These are phyloP conservation scores for Lenwebbia sp. DNA, from an alignment of 345 rosid species.

Conservation along the genomic window DNA sequence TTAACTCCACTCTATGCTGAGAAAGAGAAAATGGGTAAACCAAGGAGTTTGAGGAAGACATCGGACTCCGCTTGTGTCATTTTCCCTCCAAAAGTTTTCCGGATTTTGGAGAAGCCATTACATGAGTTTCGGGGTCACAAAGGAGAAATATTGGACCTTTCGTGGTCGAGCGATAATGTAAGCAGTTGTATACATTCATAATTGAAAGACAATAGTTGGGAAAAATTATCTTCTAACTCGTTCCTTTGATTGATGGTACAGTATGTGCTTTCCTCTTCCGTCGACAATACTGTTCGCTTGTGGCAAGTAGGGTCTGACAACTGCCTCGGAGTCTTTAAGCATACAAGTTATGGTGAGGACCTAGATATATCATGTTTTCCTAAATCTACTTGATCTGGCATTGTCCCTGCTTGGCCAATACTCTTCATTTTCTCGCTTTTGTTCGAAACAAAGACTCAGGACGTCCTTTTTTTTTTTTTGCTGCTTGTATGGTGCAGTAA, in stretches of 20 bases:
- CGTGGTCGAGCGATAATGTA: constrained; percentile 78
- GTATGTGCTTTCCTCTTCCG: constrained; percentile 71
- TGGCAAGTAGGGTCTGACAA: constrained; percentile 58
- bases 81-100: constrained; percentile 71
- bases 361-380: background rate
- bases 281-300: constrained; percentile 66
- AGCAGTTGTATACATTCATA: constrained; percentile 12
- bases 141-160: constrained; percentile 59
- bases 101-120: constrained; percentile 59
- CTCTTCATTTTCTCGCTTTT: background rate
- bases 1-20: constrained; percentile 48
- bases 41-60: constrained; percentile 47
- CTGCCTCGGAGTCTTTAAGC: constrained; percentile 54
- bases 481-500: constrained; percentile 39
- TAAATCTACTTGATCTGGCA: background rate
- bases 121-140: constrained; percentile 61
- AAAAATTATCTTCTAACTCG: background rate
- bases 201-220: background rate
- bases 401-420: background rate
- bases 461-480: background rate
- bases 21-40: constrained; percentile 34
- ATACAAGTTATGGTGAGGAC: constrained; percentile 63
- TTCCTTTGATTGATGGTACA: constrained; percentile 26
- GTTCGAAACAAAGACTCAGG: background rate
- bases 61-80: constrained; percentile 76